A percentile compares a stretch with the other conserved stretches of the same genome.
phyloP scores from a whole-genome alignment of 169 alveolate species.

The Plasmodium gaboni region DNA sequence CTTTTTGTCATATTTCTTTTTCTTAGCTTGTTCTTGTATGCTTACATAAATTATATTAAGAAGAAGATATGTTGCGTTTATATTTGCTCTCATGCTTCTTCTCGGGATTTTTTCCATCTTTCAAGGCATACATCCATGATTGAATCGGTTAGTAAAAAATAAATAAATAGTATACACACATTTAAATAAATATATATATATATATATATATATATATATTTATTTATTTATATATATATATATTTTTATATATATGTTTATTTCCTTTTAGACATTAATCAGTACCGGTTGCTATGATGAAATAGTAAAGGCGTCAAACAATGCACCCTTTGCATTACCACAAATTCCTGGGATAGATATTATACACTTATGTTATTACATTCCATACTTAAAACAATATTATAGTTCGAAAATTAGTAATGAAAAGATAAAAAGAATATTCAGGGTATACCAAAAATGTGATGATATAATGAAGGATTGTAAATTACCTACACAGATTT shows the following conservation, averaged over 20 bases:
- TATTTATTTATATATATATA: neutral
- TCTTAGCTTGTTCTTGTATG: constrained; percentile 79
- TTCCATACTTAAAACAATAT: constrained; percentile 71
- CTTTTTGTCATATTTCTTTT: neutral
- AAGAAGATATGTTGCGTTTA: constrained; percentile 76
- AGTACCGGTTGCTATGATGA: constrained; percentile 80
- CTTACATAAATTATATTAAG: constrained; percentile 79
- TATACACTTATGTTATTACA: constrained; percentile 70
- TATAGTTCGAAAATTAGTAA: constrained; percentile 48
- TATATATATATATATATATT: neutral
- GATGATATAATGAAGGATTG: constrained; percentile 66
- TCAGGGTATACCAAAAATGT: constrained; percentile 73
- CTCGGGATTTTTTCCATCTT: constrained; percentile 78
- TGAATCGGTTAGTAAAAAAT: constrained; percentile 66
- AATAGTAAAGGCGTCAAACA: constrained; percentile 74
- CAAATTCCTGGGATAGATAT: constrained; percentile 54
- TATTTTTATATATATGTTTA: neutral
- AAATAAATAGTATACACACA: neutral
- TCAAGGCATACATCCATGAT: constrained; percentile 79
- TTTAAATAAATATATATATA: neutral
- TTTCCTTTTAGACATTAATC: constrained; percentile 61
- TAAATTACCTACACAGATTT: constrained; percentile 72
- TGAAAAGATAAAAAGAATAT: constrained; percentile 44
- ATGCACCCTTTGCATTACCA: constrained; percentile 74
- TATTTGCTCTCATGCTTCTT: constrained; percentile 77